A percentile compares a stretch with the other conserved stretches of the same genome.
phyloP scores from a whole-genome alignment of 129 eudicot species.

The Smallanthus sonchifolius region DNA sequence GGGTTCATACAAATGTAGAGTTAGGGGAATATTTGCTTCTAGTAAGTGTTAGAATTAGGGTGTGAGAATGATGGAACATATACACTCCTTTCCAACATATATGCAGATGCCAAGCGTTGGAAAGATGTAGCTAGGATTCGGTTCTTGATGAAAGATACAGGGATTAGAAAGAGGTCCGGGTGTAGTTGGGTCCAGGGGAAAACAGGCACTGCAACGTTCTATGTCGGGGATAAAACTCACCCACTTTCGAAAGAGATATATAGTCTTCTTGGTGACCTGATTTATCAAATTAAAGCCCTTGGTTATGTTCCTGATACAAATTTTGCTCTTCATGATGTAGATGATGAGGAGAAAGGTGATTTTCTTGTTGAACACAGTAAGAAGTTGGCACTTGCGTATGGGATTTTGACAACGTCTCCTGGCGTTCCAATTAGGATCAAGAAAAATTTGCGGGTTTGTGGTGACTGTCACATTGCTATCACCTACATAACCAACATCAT shows the following conservation, averaged over 20 bases:
- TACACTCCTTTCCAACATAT: conserved; percentile 82
- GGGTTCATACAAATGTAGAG: conserved; percentile 78
- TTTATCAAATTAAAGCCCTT: conserved; percentile 49
- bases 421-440: conserved; percentile 74
- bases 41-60: conserved; percentile 44
- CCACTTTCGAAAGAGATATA: conserved; percentile 55
- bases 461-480: conserved; percentile 79
- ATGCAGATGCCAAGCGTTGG: conserved; percentile 80
- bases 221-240: conserved; percentile 77
- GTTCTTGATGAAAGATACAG: conserved; percentile 59
- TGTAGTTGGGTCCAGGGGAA: conserved; percentile 95
- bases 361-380: conserved; percentile 73
- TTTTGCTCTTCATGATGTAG: conserved; percentile 88
- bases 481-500: conserved; percentile 56
- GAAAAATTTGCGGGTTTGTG: conserved; percentile 85
- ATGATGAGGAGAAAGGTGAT: conserved; percentile 83
- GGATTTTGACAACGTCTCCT: conserved; percentile 55
- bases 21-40: conserved; percentile 81
- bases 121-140: conserved; percentile 71
- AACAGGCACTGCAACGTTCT: conserved; percentile 55
- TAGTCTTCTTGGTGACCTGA: conserved; percentile 48
- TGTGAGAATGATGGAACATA: conserved; percentile 73
- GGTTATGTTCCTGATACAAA: conserved; percentile 84
- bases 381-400: conserved; percentile 80
- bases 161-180: conserved; percentile 78